Evolutionary conservation across 2,329 filamentous ascomycete genomes (phyloP).

Genomic region (Thermothelomyces thermophilus): DNA sequence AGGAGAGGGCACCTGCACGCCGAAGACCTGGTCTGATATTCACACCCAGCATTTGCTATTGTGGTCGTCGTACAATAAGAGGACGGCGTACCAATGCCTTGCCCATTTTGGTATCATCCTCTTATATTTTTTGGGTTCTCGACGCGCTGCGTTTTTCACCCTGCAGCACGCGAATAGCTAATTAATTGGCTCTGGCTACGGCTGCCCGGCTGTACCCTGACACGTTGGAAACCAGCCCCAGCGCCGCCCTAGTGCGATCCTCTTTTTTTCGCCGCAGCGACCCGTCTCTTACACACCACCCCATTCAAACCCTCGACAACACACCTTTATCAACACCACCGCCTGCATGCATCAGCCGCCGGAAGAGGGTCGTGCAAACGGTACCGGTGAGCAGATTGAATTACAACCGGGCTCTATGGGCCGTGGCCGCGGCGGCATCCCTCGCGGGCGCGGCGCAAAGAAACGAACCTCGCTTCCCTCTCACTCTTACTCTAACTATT

Average conservation of each 20-base stretch:
- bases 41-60: slow-evolving; percentile 6
- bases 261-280: slow-evolving; percentile 25
- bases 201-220: slow-evolving; percentile 22
- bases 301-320: not conserved
- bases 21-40: slow-evolving; percentile 5
- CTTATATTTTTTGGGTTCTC: not conserved
- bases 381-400: slow-evolving; percentile 16
- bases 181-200: not conserved
- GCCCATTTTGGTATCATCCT: not conserved
- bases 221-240: slow-evolving; percentile 24
- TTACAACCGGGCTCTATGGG: slow-evolving; percentile 21
- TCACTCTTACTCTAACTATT: slow-evolving; percentile 3
- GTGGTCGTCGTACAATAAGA: slow-evolving; percentile 4
- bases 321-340: slow-evolving; percentile 3
- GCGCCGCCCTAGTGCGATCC: slow-evolving; percentile 24
- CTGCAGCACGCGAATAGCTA: not conserved
- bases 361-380: slow-evolving; percentile 3
- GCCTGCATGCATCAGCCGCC: slow-evolving; percentile 6
- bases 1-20: slow-evolving; percentile 3
- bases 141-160: not conserved
- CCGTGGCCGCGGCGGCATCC: slow-evolving; percentile 19
- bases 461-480: slow-evolving; percentile 19
- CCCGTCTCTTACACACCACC: slow-evolving; percentile 11
- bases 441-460: slow-evolving; percentile 23
- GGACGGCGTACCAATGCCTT: too few relatives aligned